Conservation (phyloP, 192 early-diverging fungal species). For the Coemansia sp. region DNA sequence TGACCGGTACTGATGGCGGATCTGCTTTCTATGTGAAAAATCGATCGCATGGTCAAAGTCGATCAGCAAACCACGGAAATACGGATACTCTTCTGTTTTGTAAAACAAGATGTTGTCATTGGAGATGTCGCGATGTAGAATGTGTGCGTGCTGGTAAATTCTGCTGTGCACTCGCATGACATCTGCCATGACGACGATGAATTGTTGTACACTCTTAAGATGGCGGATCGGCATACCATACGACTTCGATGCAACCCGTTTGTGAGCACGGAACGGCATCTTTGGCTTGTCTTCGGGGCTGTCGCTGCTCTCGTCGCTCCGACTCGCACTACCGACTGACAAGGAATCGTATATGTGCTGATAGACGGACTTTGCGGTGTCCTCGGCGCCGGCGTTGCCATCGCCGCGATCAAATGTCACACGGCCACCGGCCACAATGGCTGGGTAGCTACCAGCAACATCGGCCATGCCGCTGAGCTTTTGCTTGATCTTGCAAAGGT, state of each 20-base stretch:
- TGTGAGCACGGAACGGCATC: background rate
- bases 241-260: background rate
- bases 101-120: constrained; percentile 11
- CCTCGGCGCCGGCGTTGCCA: too few species aligned
- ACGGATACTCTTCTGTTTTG: background rate
- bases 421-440: background rate
- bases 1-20: too few species aligned
- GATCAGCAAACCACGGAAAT: constrained; percentile 6
- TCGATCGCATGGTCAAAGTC: constrained; percentile 19
- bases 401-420: too few species aligned
- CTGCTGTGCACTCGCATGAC: constrained; percentile 10
- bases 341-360: too few species aligned
- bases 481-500: background rate
- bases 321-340: too few species aligned
- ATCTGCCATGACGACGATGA: constrained; percentile 20
- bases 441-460: background rate
- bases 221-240: background rate
- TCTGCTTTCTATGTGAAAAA: too few species aligned
- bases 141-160: background rate
- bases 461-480: background rate
- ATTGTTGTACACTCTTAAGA: background rate
- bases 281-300: too few species aligned
- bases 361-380: too few species aligned
- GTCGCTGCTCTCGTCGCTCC: too few species aligned
- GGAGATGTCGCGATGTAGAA: constrained; percentile 22